Conservation (phyloP, 2,329 filamentous ascomycete species). For the Cladosporium oxysporum region DNA sequence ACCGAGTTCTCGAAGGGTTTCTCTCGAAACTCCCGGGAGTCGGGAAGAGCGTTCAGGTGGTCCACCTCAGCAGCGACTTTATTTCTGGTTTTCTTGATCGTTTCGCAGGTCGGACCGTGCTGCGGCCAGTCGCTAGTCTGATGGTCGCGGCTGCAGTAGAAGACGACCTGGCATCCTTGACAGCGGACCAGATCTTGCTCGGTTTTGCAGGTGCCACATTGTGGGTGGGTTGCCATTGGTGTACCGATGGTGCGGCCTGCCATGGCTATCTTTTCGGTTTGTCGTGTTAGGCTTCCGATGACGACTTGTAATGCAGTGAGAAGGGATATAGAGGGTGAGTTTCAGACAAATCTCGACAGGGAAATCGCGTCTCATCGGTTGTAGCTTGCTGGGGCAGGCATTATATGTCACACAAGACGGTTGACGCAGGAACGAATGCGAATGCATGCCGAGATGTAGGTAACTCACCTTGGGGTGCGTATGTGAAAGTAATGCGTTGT, state of each 20-base stretch:
- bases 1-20: conserved; percentile 6
- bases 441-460: neutral
- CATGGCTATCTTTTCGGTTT: neutral
- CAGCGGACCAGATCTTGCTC: neutral
- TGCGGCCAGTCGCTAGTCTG: neutral
- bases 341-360: no score
- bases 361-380: no score
- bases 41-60: neutral
- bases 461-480: neutral
- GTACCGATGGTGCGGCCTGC: neutral
- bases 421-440: neutral
- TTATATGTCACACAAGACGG: neutral
- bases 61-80: neutral
- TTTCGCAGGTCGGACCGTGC: neutral
- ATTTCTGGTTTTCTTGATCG: neutral
- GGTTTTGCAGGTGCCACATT: neutral
- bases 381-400: neutral
- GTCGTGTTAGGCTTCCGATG: no score
- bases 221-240: neutral
- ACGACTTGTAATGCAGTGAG: no score
- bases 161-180: neutral
- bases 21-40: neutral
- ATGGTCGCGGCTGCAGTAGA: conserved; percentile 5
- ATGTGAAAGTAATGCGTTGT: neutral
- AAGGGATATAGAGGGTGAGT: no score